A percentile compares a stretch with the other conserved stretches of the same genome.
Conservation (phyloP, 2,329 filamentous ascomycete species). For the Amylocarpus encephaloides region DNA sequence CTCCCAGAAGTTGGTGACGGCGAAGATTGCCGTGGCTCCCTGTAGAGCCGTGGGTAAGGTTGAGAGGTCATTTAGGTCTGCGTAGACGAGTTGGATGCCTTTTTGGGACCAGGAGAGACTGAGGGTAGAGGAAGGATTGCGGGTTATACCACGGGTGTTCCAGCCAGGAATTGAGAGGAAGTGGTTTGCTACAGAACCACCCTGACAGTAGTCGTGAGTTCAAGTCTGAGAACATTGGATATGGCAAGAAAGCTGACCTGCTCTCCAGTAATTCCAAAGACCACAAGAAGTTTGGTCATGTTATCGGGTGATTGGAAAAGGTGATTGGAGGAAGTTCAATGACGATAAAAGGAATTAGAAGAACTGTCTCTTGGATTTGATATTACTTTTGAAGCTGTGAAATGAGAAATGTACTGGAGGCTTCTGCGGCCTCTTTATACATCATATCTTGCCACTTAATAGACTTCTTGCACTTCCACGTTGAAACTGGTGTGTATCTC, state of each 20-base stretch:
- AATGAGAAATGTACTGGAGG: no score
- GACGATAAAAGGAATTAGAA: background rate
- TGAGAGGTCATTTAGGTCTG: constrained; percentile 34
- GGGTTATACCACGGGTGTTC: constrained; percentile 19
- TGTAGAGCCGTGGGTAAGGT: constrained; percentile 38
- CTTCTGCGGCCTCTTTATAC: no score
- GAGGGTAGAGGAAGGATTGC: constrained; percentile 8
- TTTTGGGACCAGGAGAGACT: constrained; percentile 33
- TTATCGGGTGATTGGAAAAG: background rate
- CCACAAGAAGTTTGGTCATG: constrained; percentile 30
- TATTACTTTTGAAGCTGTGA: background rate
- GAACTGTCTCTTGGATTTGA: background rate
- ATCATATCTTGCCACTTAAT: no score
- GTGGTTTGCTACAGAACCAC: constrained; percentile 17
- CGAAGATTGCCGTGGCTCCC: constrained; percentile 43
- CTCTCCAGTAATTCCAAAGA: constrained; percentile 34
- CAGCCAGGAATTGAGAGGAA: constrained; percentile 15
- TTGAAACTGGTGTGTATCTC: background rate
- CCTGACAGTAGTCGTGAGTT: constrained; percentile 4
- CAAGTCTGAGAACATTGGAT: background rate
- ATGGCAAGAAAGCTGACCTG: constrained; percentile 12
- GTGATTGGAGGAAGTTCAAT: background rate
- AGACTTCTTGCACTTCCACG: background rate
- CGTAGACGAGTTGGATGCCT: constrained; percentile 37
- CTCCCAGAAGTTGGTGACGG: constrained; percentile 36